Conservation (phyloP, 768 basidiomycete genomes). For the Inosperma sp. region DNA sequence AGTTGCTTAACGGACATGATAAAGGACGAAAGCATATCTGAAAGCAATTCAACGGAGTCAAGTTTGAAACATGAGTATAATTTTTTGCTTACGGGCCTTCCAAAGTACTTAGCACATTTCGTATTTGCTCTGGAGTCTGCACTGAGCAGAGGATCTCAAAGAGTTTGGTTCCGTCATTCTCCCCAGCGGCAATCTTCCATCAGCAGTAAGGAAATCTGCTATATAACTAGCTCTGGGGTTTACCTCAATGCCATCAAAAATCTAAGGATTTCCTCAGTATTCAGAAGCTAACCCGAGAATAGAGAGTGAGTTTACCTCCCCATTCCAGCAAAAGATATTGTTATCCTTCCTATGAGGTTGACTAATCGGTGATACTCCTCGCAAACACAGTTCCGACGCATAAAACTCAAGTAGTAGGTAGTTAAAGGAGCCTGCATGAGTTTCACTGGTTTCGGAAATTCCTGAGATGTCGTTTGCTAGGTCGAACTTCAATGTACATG, state of each 20-base stretch:
- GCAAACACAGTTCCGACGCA: conserved; percentile 69
- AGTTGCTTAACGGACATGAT: conserved; percentile 44
- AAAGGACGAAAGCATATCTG: conserved; percentile 81
- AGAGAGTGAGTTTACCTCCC: conserved; percentile 48
- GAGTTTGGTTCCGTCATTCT: conserved; percentile 70
- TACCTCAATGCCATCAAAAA: conserved; percentile 81
- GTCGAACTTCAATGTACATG: conserved; percentile 8
- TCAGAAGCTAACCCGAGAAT: neutral
- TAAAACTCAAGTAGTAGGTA: conserved; percentile 50
- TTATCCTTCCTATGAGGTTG: conserved; percentile 65
- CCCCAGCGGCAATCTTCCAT: conserved; percentile 47
- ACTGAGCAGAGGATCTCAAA: conserved; percentile 33
- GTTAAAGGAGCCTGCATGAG: neutral
- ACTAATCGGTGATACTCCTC: conserved; percentile 51
- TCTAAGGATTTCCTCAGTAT: conserved; percentile 23
- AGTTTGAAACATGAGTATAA: conserved; percentile 10
- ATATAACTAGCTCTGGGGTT: neutral
- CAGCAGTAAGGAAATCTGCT: neutral
- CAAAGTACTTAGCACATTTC: conserved; percentile 49
- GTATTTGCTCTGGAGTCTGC: conserved; percentile 39
- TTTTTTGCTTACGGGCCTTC: conserved; percentile 92
- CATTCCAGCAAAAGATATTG: conserved; percentile 79
- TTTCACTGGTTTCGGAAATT: neutral
- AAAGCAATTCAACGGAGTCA: conserved; percentile 3
- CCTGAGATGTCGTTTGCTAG: no score